Percentiles rank a stretch among this genome's conserved stretches.
Evolutionary conservation across 1,139 yeast genomes (phyloP).

Genomic region (Scheffersomyces stambukii): DNA sequence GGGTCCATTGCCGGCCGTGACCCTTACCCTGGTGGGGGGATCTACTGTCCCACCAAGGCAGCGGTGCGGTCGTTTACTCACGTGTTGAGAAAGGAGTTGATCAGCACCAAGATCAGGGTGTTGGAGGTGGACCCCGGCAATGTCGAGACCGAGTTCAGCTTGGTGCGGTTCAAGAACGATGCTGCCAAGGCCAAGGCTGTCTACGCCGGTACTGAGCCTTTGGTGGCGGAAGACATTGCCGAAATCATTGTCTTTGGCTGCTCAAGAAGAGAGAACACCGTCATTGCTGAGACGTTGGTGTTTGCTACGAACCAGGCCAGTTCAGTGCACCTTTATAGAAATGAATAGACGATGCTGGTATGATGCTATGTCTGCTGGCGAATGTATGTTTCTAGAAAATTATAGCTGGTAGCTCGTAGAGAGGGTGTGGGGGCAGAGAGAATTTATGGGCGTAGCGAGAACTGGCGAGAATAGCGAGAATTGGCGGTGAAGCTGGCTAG

Average conservation of each 20-base stretch:
- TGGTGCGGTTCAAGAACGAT: conserved; percentile 75
- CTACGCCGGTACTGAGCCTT: conserved; percentile 69
- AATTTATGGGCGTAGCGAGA: too few relatives aligned
- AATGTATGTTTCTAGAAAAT: too few relatives aligned
- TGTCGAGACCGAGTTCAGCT: conserved; percentile 82
- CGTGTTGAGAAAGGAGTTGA: conserved; percentile 72
- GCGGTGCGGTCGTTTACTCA: conserved; percentile 75
- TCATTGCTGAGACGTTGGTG: conserved; percentile 72
- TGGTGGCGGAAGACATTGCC: conserved; percentile 75
- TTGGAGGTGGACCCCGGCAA: conserved; percentile 86
- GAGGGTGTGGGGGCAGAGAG: too few relatives aligned
- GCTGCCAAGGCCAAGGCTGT: conserved; percentile 62
- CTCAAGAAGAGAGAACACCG: conserved; percentile 70
- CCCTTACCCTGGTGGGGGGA: conserved; percentile 80
- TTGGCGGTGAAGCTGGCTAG: too few relatives aligned
- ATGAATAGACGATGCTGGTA: conserved; percentile 4
- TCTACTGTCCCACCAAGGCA: conserved; percentile 87
- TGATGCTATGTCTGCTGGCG: neutral
- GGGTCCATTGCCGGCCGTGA: conserved; percentile 91
- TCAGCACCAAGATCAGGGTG: conserved; percentile 69
- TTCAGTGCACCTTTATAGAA: conserved; percentile 49
- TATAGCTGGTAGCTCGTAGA: too few relatives aligned
- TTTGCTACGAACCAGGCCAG: conserved; percentile 80
- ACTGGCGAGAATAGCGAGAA: too few relatives aligned
- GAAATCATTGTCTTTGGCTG: conserved; percentile 72